These are phyloP conservation scores for Coemansia sp. DNA, from an alignment of 192 early-diverging fungal species.

Conservation along the genomic window DNA sequence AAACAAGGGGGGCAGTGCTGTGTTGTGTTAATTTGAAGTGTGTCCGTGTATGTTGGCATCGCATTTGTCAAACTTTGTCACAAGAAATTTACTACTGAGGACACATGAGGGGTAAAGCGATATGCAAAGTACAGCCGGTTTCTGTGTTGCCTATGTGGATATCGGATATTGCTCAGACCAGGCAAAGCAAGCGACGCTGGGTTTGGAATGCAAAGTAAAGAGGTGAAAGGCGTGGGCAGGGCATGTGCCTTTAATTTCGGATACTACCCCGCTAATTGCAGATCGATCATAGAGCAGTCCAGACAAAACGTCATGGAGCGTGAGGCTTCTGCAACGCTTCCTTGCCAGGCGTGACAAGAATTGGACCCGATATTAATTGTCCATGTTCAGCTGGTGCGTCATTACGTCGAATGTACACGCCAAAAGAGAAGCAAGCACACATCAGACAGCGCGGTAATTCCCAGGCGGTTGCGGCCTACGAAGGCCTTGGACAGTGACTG, in stretches of 20 bases:
- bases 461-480: too few species aligned
- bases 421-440: too few species aligned
- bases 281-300: slow-evolving; percentile 6
- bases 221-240: not conserved
- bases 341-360: not conserved
- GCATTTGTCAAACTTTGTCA: slow-evolving; percentile 1
- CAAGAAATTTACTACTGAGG: not conserved
- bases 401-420: too few species aligned
- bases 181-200: not conserved
- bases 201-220: not conserved
- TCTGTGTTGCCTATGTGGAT: not conserved
- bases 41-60: not conserved
- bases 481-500: too few species aligned
- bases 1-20: not conserved
- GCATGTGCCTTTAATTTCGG: slow-evolving; percentile 3
- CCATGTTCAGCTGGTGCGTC: not conserved
- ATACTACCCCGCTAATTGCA: not conserved
- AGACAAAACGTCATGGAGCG: not conserved
- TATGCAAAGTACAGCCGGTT: slow-evolving; percentile 6
- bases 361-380: not conserved
- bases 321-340: not conserved
- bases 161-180: not conserved
- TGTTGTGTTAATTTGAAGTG: not conserved
- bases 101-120: not conserved
- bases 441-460: too few species aligned